Evolutionary conservation across 108 stramenopile species (phyloP).

Genomic region (Licmophora abbreviata): DNA sequence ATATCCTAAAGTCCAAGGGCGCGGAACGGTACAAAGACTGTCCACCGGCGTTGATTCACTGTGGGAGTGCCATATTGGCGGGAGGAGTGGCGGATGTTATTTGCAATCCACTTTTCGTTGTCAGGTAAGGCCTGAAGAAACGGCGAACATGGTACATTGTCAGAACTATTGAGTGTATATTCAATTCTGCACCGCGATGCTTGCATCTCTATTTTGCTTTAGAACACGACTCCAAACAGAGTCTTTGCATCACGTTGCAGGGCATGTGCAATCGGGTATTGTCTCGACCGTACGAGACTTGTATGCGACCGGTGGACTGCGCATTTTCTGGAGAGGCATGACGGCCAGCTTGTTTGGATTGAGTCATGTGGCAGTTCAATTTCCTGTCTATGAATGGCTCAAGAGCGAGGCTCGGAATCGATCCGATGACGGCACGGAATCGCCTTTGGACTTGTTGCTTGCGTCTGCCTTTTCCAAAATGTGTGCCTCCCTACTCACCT

Average conservation of each 20-base stretch:
- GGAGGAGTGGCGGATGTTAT: conserved; percentile 82
- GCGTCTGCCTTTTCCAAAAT: conserved; percentile 77
- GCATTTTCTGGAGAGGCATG: conserved; percentile 85
- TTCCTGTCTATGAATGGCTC: conserved; percentile 83
- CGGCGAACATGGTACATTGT: too few relatives aligned
- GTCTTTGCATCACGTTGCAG: conserved; percentile 61
- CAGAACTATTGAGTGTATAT: too few relatives aligned
- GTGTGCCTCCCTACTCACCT: conserved; percentile 68
- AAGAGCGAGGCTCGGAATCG: conserved; percentile 52
- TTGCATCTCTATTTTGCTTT: too few relatives aligned
- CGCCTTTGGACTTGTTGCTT: conserved; percentile 61
- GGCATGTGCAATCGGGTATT: conserved; percentile 29
- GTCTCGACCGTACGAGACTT: conserved; percentile 41
- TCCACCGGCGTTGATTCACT: conserved; percentile 56
- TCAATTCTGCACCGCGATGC: too few relatives aligned
- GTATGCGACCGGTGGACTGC: conserved; percentile 47
- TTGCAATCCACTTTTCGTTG: conserved; percentile 90
- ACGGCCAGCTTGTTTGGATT: conserved; percentile 84
- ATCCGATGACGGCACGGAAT: conserved; percentile 29
- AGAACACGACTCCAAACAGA: conserved; percentile 87
- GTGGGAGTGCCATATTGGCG: conserved; percentile 63
- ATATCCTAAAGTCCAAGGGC: too few relatives aligned
- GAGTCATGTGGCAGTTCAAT: conserved; percentile 86
- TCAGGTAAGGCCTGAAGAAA: too few relatives aligned
- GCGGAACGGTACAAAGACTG: background rate